Conservation (phyloP, 495 filamentous ascomycete species). For the Clavariopsis aquatica region DNA sequence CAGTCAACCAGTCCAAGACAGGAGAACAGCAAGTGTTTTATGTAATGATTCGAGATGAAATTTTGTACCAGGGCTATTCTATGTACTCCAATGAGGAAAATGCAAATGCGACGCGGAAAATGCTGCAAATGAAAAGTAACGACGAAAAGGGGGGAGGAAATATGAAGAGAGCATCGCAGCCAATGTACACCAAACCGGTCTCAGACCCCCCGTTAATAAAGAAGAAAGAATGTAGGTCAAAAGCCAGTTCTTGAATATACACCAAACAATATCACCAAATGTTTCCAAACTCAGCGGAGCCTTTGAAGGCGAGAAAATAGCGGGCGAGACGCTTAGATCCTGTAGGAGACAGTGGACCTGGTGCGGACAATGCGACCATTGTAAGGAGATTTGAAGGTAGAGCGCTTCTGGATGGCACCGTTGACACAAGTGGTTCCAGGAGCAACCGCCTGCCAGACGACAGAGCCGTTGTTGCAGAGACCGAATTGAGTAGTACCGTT, state of each 20-base stretch:
- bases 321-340: neutral
- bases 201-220: neutral
- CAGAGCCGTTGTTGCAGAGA: slow-evolving; percentile 40
- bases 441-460: slow-evolving; percentile 40
- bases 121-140: neutral
- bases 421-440: slow-evolving; percentile 41
- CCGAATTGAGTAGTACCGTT: slow-evolving; percentile 39
- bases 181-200: neutral
- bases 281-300: neutral
- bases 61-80: neutral
- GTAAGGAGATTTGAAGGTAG: slow-evolving; percentile 1
- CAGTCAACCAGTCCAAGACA: neutral
- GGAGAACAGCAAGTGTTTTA: neutral
- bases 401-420: slow-evolving; percentile 33
- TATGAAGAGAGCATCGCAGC: neutral
- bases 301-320: neutral
- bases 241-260: slow-evolving; percentile 6
- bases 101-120: neutral
- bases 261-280: slow-evolving; percentile 6
- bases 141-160: neutral
- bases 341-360: slow-evolving; percentile 9
- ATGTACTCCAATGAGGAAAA: neutral
- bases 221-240: neutral
- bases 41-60: neutral
- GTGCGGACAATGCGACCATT: slow-evolving; percentile 25